A percentile compares a stretch with the other conserved stretches of the same genome.
Evolutionary conservation across 192 early-diverging fungal species (phyloP).

Genomic region (Rhizoclosmatium globosum): DNA sequence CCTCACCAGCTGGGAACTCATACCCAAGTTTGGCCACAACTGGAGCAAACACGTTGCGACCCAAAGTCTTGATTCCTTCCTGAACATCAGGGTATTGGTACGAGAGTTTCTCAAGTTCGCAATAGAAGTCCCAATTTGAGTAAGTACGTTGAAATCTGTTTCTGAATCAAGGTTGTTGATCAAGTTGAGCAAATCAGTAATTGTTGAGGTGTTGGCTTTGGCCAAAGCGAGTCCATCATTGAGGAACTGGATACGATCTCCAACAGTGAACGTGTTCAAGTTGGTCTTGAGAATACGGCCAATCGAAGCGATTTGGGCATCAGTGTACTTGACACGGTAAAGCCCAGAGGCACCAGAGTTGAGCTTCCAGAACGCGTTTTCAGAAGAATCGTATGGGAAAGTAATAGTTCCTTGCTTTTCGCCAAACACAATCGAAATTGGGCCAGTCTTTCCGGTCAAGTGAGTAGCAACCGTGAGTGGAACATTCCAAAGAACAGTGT

Average conservation of each 20-base stretch:
- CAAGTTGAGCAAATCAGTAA: conserved; percentile 77
- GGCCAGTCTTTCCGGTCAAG: conserved; percentile 47
- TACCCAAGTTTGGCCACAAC: conserved; percentile 80
- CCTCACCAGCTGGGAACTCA: conserved; percentile 75
- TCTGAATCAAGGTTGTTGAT: conserved; percentile 79
- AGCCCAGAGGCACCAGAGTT: conserved; percentile 84
- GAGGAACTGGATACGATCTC: conserved; percentile 85
- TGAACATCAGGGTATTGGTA: conserved; percentile 69
- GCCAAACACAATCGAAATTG: conserved; percentile 63
- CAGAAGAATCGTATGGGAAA: conserved; percentile 51
- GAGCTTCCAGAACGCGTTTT: conserved; percentile 78
- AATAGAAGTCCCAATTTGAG: conserved; percentile 69
- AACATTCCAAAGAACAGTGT: conserved; percentile 81
- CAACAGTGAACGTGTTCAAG: conserved; percentile 41
- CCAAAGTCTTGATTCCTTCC: conserved; percentile 71
- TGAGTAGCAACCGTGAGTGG: conserved; percentile 70
- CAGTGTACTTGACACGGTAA: conserved; percentile 78
- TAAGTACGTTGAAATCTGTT: conserved; percentile 78
- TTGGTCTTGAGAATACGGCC: conserved; percentile 62
- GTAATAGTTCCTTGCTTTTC: conserved; percentile 52
- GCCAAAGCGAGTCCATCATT: conserved; percentile 85
- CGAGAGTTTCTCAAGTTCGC: conserved; percentile 71
- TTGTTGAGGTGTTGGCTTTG: conserved; percentile 78
- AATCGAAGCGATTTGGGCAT: conserved; percentile 43
- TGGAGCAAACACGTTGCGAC: conserved; percentile 75